Conservation (phyloP, 371 early-diverging fungal species). For the Actinomucor elegans region DNA sequence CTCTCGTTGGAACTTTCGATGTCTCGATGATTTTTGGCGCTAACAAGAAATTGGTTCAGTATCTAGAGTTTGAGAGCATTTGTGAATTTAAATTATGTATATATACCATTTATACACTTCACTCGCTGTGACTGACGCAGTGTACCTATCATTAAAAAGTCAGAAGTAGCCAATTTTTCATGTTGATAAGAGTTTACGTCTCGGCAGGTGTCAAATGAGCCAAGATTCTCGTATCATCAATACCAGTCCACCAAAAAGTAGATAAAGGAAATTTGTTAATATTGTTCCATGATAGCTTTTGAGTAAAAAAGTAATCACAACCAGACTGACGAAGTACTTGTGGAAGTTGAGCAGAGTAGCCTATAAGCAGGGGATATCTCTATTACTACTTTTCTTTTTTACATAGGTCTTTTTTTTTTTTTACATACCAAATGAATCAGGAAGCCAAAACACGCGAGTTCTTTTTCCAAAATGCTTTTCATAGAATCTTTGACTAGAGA, state of each 20-base stretch:
- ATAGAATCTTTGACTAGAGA: conserved; percentile 75
- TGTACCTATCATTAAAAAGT: conserved; percentile 24
- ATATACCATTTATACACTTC: conserved; percentile 44
- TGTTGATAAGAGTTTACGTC: conserved; percentile 48
- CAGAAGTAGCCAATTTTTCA: not conserved
- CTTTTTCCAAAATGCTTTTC: conserved; percentile 82
- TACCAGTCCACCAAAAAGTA: conserved; percentile 85
- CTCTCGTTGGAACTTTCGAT: conserved; percentile 43
- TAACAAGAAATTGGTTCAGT: conserved; percentile 12
- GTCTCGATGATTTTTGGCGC: conserved; percentile 43
- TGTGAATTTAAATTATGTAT: too few species aligned
- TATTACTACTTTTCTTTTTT: too few species aligned
- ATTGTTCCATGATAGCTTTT: conserved; percentile 97
- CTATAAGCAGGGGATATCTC: conserved; percentile 5
- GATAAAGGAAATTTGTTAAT: conserved; percentile 97
- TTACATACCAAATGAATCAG: conserved; percentile 82
- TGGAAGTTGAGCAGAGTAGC: conserved; percentile 74
- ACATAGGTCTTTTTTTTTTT: not conserved
- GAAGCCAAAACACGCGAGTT: conserved; percentile 91
- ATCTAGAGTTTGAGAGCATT: too few species aligned
- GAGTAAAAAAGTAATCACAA: conserved; percentile 95
- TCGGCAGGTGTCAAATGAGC: conserved; percentile 87
- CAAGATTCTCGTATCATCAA: conserved; percentile 72
- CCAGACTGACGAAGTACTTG: conserved; percentile 86
- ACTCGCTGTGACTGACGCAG: conserved; percentile 33